Base-by-base conservation (phyloP, 2,329 filamentous ascomycete genomes). In the Myriangium duriaei region DNA sequence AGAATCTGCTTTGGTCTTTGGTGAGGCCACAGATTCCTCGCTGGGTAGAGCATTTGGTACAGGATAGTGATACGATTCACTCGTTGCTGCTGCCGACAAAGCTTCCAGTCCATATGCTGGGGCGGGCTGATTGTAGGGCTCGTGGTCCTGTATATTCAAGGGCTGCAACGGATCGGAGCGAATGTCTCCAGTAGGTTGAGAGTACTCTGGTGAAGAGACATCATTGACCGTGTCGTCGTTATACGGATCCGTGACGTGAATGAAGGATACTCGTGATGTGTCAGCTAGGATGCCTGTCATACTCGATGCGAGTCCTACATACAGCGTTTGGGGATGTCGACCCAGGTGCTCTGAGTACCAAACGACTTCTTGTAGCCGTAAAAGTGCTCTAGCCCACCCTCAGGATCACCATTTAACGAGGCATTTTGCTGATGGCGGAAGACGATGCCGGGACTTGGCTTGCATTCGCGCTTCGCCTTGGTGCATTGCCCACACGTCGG, bases 341-440 rank as follows among this genome's bases (percentile, higher is more conserved):
- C 59, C 74, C 74, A 79, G n/a, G 72, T 62, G 41, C 66, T 72
- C 42, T 71, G 62, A 42, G 72, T 64, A 41, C 69, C 63, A 48
- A 79, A 79, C 2, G 74, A 76, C 55, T 78, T 74, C 51, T 74
- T 76, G 55, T 79, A 78, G 15, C 72, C 72, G 51, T 77, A 79
- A 53, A 78, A 79, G 12, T 70, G 68, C 43, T 71, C 72, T 43
- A 78, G 56, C 34, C 61, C 63, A 24, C 53, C 54, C 4, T 62
- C 60, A 11, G 59, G 58, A 26, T 54, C 51, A 34, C 69, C 67
- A 42, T 78, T 79, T 73, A 79, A 75, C 13, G 73, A 77, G 18
- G 74, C 74, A 66, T 79, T 79, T 56, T 79, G 75, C 50, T 79
- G 74, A 54, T 80, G 76, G 39, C 75, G 70, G 49, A 79, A 80